Evolutionary conservation across 192 early-diverging fungal species (phyloP), one percentile per base, ranked within the genome.

Genomic region (Diversispora epigaea): DNA sequence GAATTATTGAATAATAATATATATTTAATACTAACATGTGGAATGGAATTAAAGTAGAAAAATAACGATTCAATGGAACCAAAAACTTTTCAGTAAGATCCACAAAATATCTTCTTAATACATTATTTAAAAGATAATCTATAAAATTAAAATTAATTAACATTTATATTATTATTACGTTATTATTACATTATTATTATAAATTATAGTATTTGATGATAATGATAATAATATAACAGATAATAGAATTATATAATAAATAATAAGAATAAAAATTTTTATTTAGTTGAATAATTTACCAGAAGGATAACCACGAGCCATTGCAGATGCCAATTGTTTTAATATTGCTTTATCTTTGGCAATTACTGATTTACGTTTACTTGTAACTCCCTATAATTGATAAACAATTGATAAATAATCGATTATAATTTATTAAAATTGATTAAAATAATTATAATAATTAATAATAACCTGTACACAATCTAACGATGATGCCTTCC

Each of bases 51-150:
- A 97, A 79, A 4, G 92, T 91, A 75, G 91, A 89, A 80, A 96
- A 99, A 78, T 98, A 94, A 14, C 93, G 89, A 76, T 98, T 94
- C 65, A 99, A 82, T n/a, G 97, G 97, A 39, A 93, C 94, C 74
- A 99, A 80, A 76, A 99, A 97, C 82, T 92, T 87, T 76, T 95
- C 95, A 0, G 96, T 95, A 55, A 99, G 80, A 58, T 97, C 96
- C 17, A 93, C 86, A 87, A 98, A 98, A 79, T 99, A 89, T 61
- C 94, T 84, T 25, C 97, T 85, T 52, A 99, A 81, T 77, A 91
- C 91, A 81, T 99, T 99, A 84, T 99, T 93, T 54, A 98, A 78
- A n/a, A 90, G 71, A 86, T 82, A 91, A 49, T 84, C 89, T 87
- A 77, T 17, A 32, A 67, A 25, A 40, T n/a, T 32, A 9, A 61